Conservation (phyloP, 169 alveolate genomes). For the Pseudocohnilembus persalinus region DNA sequence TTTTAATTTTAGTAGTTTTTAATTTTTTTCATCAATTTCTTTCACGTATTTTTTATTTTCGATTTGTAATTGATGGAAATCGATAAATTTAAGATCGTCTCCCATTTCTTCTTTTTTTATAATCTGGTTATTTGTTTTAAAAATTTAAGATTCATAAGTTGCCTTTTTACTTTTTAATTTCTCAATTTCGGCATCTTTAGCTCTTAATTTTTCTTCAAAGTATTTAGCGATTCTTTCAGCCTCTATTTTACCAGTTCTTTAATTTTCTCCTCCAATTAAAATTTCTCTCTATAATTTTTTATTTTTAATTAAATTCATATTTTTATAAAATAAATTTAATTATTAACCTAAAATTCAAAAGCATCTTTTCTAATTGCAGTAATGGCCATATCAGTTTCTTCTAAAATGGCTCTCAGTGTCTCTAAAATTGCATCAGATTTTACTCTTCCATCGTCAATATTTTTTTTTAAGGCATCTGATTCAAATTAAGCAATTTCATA, state of each 20-base stretch:
- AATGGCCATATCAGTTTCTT: constrained; percentile 79
- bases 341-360: constrained; percentile 71
- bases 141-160: constrained; percentile 71
- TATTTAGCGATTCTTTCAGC: constrained; percentile 89
- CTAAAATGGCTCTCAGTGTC: constrained; percentile 76
- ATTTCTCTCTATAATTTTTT: constrained; percentile 1
- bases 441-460: constrained; percentile 75
- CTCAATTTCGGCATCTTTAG: constrained; percentile 81
- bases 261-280: constrained; percentile 59
- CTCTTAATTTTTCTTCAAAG: constrained; percentile 84
- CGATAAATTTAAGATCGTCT: constrained; percentile 87
- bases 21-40: constrained; percentile 89
- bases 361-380: constrained; percentile 88
- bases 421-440: constrained; percentile 76
- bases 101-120: constrained; percentile 82
- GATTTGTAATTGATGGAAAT: constrained; percentile 90
- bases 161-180: constrained; percentile 77
- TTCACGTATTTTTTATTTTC: constrained; percentile 91
- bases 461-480: constrained; percentile 67
- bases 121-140: constrained; percentile 72
- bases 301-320: constrained; percentile 68
- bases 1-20: constrained; percentile 74
- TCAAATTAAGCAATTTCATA: constrained; percentile 76
- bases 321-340: constrained; percentile 16
- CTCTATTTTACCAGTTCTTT: constrained; percentile 86